Base-by-base conservation (phyloP, 768 basidiomycete species). In the Tricholoma furcatifolium region DNA sequence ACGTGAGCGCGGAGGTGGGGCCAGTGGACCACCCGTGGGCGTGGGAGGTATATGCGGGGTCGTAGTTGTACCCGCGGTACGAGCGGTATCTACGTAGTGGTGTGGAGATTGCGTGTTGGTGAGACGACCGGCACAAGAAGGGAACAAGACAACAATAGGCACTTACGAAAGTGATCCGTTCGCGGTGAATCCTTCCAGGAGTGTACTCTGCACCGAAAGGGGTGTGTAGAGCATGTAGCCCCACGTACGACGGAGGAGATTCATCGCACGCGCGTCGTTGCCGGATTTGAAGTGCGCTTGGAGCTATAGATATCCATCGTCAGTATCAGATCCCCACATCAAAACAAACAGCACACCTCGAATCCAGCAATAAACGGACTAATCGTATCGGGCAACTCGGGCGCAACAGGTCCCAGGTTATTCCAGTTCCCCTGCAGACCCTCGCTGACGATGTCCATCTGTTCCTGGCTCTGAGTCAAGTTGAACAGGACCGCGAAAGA, bases 11-110 rank as follows among this genome's bases (percentile, higher is more conserved):
- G 5, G 79, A 77, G 0, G 82, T 84, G 0, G 82, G 79, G 0
- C 81, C 82, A 0, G 80, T 69, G 52, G 76, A 78, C 82, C 82
- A 84, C 4, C 81, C 81, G 57, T 84, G 82, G 1, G 79, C 66
- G 60, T 83, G 81, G n/a, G 77, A 79, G 7, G 80, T 83, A 63
- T 82, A 84, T 0, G 81, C 72, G 1, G 80, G 70, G 58, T 84
- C 82, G 63, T 76, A 71, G 63, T 79, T 78, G 67, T 84, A 84
- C 4, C 82, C 82, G 17, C 65, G 63, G 56, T 79, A 71, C 2
- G 72, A 74, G 17, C 82, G 80, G 57, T 83, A 83, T 23, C 81
- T 78, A 46, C 0, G 23, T 24, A 38, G 1, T 7, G 23, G 1
- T 7, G 23, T 30, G 21, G 10, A 6, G 6, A 40, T 6, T 39